Evolutionary conservation across 306 rosid genomes (phyloP).

Genomic region (Chamaecrista fasciculata): DNA sequence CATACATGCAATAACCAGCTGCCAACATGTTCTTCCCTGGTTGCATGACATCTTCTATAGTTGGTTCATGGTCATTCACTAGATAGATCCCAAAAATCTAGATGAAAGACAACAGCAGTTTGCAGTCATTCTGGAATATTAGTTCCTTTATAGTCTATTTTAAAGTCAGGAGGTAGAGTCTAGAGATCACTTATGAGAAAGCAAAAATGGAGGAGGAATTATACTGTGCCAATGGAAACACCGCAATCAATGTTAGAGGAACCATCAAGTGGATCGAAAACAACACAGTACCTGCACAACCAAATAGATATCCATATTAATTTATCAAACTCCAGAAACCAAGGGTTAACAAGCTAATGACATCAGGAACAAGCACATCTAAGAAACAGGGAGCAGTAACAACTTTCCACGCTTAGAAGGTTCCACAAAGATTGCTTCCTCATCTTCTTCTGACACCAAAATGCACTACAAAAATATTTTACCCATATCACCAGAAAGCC

Average conservation of each 20-base stretch:
- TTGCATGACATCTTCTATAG: conserved; percentile 72
- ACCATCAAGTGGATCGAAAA: conserved; percentile 75
- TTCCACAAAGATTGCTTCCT: conserved; percentile 79
- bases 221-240: conserved; percentile 95
- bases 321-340: neutral
- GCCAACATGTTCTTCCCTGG: conserved; percentile 94
- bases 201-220: conserved; percentile 16
- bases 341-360: neutral
- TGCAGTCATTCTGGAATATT: conserved; percentile 16
- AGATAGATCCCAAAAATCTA: conserved; percentile 90
- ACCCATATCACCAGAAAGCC: conserved; percentile 31
- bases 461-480: conserved; percentile 53
- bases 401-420: conserved; percentile 53
- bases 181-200: conserved; percentile 15
- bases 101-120: conserved; percentile 23
- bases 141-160: conserved; percentile 4
- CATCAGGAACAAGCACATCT: neutral
- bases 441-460: conserved; percentile 98
- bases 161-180: conserved; percentile 16
- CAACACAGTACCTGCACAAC: conserved; percentile 74
- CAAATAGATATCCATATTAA: neutral
- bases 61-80: conserved; percentile 58
- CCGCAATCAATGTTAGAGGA: conserved; percentile 85
- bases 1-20: conserved; percentile 99
- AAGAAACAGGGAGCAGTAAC: conserved; percentile 19